Evolutionary conservation across 75 land plant species (phyloP), one percentile per base, ranked within the genome.

Genomic region (Ceratopteris richardii): DNA sequence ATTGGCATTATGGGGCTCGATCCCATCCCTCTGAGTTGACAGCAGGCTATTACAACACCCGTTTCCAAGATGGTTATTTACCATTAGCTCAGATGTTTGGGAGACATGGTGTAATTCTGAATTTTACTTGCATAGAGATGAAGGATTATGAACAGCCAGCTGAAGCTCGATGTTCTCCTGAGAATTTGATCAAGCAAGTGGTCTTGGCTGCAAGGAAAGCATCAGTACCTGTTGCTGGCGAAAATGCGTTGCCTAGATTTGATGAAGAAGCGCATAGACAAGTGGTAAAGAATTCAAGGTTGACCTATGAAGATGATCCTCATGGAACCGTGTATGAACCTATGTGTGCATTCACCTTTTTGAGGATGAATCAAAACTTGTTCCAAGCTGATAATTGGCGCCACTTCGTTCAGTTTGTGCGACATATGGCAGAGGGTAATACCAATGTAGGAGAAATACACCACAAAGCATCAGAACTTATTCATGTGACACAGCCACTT

Each of bases 341-440:
- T 1, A 62, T 88, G 78, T 54, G 72, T 28, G 85, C 90, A 19
- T 88, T 88, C 60, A 88, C 94, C 9, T 88, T 65, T 31, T 57
- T 88, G 56, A 74, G 94, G 58, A 76, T 88, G 94, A 85, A 77
- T 39, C 73, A 79, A 74, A 71, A 26, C 33, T 36, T 88, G 72
- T 85, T 88, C 41, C 82, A 88, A 37, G 70, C 62, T 44, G 82
- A 81, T 0, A 84, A 88, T 18, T 88, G 92, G 92, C 30, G 82
- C 39, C 29, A 70, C 18, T 71, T 88, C 39, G 94, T 88, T 23
- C 68, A 68, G 44, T 88, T 88, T 58, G 94, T 88, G 43, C 82
- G 63, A 73, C 64, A 52, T 51, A 88, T 85, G 90, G 43, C 60
- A 1, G 82, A 79, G 51, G 85, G 78, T 0, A 79, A 79, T 2